Percentiles rank a stretch among this genome's conserved stretches.
Evolutionary conservation across 225 moss, liverwort and hornwort species (phyloP).

Genomic region (Takakia lepidozioides): DNA sequence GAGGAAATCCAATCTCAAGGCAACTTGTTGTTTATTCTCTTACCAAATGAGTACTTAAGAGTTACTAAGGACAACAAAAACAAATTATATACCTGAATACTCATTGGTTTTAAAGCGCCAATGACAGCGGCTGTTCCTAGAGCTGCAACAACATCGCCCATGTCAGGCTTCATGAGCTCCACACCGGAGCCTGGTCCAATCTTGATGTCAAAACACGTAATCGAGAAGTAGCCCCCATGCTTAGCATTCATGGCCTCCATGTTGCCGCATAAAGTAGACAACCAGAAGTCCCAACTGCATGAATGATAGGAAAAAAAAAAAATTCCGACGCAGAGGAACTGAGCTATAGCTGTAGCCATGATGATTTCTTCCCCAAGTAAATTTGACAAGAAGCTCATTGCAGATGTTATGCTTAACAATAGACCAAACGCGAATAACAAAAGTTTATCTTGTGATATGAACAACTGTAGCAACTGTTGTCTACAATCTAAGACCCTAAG

Average conservation of each 20-base stretch:
- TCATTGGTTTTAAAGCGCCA: slow-evolving; percentile 54
- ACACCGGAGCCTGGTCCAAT: slow-evolving; percentile 34
- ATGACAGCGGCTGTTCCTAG: slow-evolving; percentile 56
- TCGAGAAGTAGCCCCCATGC: too few species aligned
- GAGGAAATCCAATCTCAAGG: too few species aligned
- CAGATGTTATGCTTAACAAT: not conserved
- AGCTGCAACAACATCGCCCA: slow-evolving; percentile 60
- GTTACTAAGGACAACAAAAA: not conserved
- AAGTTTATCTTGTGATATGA: slow-evolving; percentile 6
- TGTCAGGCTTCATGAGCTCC: slow-evolving; percentile 57
- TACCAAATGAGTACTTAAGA: not conserved
- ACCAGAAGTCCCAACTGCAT: not conserved
- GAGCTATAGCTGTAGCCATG: too few species aligned
- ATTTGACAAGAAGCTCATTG: not conserved
- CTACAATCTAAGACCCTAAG: not conserved
- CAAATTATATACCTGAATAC: slow-evolving; percentile 45
- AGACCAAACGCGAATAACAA: slow-evolving; percentile 4
- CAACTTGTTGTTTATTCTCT: too few species aligned
- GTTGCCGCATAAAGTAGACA: slow-evolving; percentile 48
- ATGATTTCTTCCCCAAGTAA: not conserved
- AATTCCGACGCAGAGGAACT: not conserved
- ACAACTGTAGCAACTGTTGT: too few species aligned
- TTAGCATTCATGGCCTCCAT: too few species aligned
- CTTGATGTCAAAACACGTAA: slow-evolving; percentile 59
- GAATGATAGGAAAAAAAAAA: not conserved